Evolutionary conservation across 148 eudicot genomes (phyloP), one percentile per base, ranked within the genome.

Genomic region (Vaccinium corymbosum): DNA sequence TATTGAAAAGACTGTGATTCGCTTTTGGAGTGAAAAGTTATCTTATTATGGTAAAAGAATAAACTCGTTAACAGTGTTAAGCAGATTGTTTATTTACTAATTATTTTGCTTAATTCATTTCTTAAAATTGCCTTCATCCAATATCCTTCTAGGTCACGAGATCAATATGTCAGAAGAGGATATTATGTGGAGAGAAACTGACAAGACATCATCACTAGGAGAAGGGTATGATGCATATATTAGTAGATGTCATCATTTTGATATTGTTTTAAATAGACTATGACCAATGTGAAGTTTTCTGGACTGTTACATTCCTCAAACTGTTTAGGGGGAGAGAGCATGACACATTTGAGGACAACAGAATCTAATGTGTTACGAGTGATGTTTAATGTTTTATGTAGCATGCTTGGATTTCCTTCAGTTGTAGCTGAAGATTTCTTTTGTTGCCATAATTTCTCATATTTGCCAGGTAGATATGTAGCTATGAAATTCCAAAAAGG

Each of bases 11-110:
- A 88, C 96, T 29, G 88, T 93, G 27, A 80, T 81, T 56, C 48
- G 82, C 57, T 78, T 93, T 80, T 95, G 99, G 99, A 88, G 88
- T 81, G 80, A 87, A 87, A 87, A 80, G 56, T 73, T 82, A 76
- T 81, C 88, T 80, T 80, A 35, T 35, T 35, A 85, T 84, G 94
- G 97, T 96, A 92, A 71, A 70, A 11, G 15, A 50, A 66, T 61
- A 76, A 68, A 66, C 53, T 61, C 38, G 10, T 6, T n/a, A 29
- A 68, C 57, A 29, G 49, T 59, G 16, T 19, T 48, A 14, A 61
- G 80, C 81, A 64, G 76, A 38, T 42, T 29, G 51, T 22, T 86
- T 78, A 42, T 42, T 78, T 76, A 57, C 8, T 72, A 35, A 35
- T 35, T 35, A 38, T 82, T 22, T 59, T 79, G 48, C 20, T 75